Percentiles rank a stretch among this genome's conserved stretches.
Conservation (phyloP, 1,139 yeast genomes). For the Geotrichum siamense region DNA sequence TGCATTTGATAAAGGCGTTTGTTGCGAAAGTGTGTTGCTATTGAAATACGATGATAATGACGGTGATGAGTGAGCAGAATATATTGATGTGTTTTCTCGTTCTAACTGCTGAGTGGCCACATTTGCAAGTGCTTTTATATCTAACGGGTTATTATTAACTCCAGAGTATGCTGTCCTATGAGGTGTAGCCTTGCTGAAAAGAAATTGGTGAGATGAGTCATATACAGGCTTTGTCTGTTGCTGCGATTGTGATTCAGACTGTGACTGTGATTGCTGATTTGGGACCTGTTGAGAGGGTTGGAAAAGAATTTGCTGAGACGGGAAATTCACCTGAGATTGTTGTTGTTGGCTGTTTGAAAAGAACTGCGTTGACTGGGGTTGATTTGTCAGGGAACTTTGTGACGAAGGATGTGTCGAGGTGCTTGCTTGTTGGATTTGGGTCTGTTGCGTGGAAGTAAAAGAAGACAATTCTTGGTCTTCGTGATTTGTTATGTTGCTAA, state of each 20-base stretch:
- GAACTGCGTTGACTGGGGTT: background rate
- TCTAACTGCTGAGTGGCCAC: slow-evolving; percentile 78
- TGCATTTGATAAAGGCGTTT: slow-evolving; percentile 25
- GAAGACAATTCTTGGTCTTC: slow-evolving; percentile 6
- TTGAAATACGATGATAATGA: slow-evolving; percentile 54
- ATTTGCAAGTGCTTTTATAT: slow-evolving; percentile 68
- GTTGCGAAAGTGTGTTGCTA: slow-evolving; percentile 7
- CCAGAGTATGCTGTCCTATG: slow-evolving; percentile 15
- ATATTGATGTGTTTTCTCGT: slow-evolving; percentile 33
- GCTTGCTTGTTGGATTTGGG: too few relatives aligned
- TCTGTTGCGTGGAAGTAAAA: background rate
- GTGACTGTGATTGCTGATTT: slow-evolving; percentile 10
- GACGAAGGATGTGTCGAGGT: slow-evolving; percentile 1
- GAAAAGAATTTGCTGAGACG: slow-evolving; percentile 2
- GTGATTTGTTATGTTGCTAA: slow-evolving; percentile 4
- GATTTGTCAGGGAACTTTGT: background rate
- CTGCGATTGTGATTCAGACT: slow-evolving; percentile 10
- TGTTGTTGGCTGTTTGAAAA: too few relatives aligned
- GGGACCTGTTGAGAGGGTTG: slow-evolving; percentile 1
- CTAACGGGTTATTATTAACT: slow-evolving; percentile 37
- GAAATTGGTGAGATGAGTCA: background rate
- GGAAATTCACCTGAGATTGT: too few relatives aligned
- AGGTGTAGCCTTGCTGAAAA: slow-evolving; percentile 18
- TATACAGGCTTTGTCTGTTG: background rate
- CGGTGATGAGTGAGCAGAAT: slow-evolving; percentile 55